phyloP scores from a whole-genome alignment of 495 filamentous ascomycete genomes.

The Tuber brumale region DNA sequence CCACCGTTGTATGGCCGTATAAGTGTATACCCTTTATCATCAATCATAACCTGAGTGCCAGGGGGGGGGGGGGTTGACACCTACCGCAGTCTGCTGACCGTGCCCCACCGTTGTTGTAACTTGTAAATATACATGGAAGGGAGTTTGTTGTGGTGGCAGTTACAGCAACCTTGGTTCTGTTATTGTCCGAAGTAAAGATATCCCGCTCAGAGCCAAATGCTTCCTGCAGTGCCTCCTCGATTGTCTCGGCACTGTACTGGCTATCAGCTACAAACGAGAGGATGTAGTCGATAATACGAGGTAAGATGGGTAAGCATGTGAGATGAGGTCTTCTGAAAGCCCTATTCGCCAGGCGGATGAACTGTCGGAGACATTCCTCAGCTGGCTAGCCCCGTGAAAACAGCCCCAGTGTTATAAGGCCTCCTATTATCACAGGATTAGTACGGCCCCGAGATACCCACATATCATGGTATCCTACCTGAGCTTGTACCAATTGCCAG shows the following conservation, averaged over 20 bases:
- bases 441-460: accelerated
- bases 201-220: constrained; percentile 14
- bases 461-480: constrained; percentile 10
- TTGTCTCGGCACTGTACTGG: constrained; percentile 18
- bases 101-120: constrained; percentile 31
- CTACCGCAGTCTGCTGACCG: constrained; percentile 9
- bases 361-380: constrained; percentile 24
- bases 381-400: constrained; percentile 30
- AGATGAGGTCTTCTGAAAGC: constrained; percentile 13
- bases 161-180: constrained; percentile 17
- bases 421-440: background rate
- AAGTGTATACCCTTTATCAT: background rate
- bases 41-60: background rate
- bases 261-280: constrained; percentile 23
- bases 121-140: constrained; percentile 34
- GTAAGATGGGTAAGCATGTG: constrained; percentile 18
- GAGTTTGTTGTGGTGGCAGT: constrained; percentile 28
- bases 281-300: constrained; percentile 9
- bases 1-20: background rate
- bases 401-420: constrained; percentile 21
- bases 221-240: constrained; percentile 29
- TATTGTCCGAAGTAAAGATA: background rate
- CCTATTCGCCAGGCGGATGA: constrained; percentile 18
- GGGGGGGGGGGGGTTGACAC: background rate
- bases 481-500: constrained; percentile 36